These are phyloP conservation scores for Nitzschia sp. DNA, from an alignment of 108 stramenopile species.

Conservation along the genomic window DNA sequence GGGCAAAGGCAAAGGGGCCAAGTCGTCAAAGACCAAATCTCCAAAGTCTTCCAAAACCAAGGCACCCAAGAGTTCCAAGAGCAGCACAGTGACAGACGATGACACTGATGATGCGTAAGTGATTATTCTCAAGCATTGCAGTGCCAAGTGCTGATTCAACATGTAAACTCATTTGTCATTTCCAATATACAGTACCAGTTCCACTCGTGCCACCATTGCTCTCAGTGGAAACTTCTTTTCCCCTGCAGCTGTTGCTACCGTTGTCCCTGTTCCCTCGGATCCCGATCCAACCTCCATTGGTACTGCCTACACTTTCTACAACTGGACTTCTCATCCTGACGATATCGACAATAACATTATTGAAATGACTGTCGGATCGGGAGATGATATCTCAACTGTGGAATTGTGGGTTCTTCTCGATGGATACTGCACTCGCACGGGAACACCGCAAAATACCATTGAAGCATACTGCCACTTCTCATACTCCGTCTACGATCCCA, in stretches of 20 bases:
- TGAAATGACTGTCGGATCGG: neutral
- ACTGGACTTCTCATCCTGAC: neutral
- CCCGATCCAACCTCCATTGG: slow-evolving; percentile 12
- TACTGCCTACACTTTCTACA: slow-evolving; percentile 13
- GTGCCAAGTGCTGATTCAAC: neutral
- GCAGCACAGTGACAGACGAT: too few relatives aligned
- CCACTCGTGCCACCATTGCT: neutral
- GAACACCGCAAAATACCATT: slow-evolving; percentile 17
- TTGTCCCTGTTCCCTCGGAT: slow-evolving; percentile 2
- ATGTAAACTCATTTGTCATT: neutral
- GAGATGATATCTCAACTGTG: neutral
- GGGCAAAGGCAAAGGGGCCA: neutral
- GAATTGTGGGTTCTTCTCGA: slow-evolving; percentile 9
- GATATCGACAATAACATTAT: neutral
- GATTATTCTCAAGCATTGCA: neutral
- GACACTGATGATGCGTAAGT: slow-evolving; percentile 10
- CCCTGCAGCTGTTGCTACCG: neutral
- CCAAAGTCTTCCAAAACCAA: neutral
- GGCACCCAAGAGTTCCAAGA: neutral
- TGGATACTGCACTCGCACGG: slow-evolving; percentile 33
- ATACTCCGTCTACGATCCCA: slow-evolving; percentile 29
- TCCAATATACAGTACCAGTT: slow-evolving; percentile 12
- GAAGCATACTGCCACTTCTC: slow-evolving; percentile 34
- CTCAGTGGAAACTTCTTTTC: slow-evolving; percentile 1
- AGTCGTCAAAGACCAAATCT: neutral